Evolutionary conservation across 2,329 filamentous ascomycete genomes (phyloP), one percentile per base, ranked within the genome.

Genomic region (Arachnopeziza araneosa): DNA sequence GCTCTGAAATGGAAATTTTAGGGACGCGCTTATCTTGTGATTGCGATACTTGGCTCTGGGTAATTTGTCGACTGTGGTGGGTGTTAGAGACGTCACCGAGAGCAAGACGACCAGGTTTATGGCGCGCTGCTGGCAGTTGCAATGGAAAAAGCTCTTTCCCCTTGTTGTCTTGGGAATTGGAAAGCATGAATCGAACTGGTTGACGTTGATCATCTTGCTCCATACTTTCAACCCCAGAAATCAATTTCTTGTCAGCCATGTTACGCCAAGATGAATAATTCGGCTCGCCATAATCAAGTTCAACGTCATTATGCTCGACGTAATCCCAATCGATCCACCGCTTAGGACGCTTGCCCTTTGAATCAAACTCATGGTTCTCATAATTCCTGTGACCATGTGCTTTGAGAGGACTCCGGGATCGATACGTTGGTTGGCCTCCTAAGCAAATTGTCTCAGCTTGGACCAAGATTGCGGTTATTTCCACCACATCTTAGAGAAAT

Each of bases 11-110:
- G 36, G 50, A 52, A 4, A 17, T 22, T 4, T 22, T 52, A 4
- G 62, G 60, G n/a, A 67, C 55, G n/a, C 10, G 53, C 22, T 55
- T 55, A 4, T 24, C n/a, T 26, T 26, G 6, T 53, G 10, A 8
- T 23, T 30, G 23, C 9, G 36, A 2, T 7, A 50, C 50, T 52
- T 48, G 23, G 19, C 32, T n/a, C 17, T 56, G 44, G 19, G 50
- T 8, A 24, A 49, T 24, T 50, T 8, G 50, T 21, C 14, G 50
- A n/a, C 17, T 23, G 4, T 52, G 24, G 9, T 52, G 36, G 8
- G 3, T 22, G 4, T 52, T 52, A 4, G 50, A 52, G n/a, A 52
- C 24, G 10, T 52, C 50, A 8, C 50, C 7, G 17, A 32, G n/a
- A 49, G 21, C 21, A 44, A 14, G 36, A 7, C 36, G 36, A 44